phyloP scores from a whole-genome alignment of 176 grass and related monocot genomes.

The Oryza rufipogon region DNA sequence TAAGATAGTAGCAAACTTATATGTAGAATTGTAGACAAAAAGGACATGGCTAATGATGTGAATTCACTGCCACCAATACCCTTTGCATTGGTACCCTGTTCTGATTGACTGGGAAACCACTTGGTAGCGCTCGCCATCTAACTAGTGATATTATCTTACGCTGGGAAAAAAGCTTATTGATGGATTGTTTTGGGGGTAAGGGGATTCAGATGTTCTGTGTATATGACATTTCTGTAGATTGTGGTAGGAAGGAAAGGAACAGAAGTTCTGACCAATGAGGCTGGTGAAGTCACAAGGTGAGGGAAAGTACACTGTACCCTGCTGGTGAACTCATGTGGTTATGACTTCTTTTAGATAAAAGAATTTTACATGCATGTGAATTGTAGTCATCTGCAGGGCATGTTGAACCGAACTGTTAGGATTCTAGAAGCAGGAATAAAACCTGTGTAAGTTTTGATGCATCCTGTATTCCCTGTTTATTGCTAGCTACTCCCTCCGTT shows the following conservation, averaged over 20 bases:
- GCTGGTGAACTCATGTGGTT: background rate
- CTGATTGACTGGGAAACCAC: background rate
- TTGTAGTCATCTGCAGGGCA: constrained; percentile 84
- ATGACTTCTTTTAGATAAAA: constrained; percentile 3
- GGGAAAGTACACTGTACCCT: constrained; percentile 1
- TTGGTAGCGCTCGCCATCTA: background rate
- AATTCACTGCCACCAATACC: background rate
- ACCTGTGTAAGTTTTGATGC: constrained; percentile 71
- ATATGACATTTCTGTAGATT: constrained; percentile 49
- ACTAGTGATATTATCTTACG: background rate
- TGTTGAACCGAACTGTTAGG: constrained; percentile 84
- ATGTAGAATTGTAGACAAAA: background rate
- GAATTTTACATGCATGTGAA: constrained; percentile 5
- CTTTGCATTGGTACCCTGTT: background rate
- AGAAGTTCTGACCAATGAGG: constrained; percentile 77
- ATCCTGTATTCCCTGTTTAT: constrained; percentile 26
- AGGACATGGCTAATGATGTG: background rate
- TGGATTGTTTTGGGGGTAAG: background rate
- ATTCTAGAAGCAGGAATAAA: constrained; percentile 93
- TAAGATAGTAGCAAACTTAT: background rate
- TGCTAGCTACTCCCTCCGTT: background rate
- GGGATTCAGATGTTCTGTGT: constrained; percentile 16
- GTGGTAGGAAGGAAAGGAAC: constrained; percentile 82
- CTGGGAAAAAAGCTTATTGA: background rate
- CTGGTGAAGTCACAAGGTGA: constrained; percentile 93